Evolutionary conservation across 2,329 filamentous ascomycete genomes (phyloP), one percentile per base, ranked within the genome.

Genomic region (Cordyceps pruinosa): DNA sequence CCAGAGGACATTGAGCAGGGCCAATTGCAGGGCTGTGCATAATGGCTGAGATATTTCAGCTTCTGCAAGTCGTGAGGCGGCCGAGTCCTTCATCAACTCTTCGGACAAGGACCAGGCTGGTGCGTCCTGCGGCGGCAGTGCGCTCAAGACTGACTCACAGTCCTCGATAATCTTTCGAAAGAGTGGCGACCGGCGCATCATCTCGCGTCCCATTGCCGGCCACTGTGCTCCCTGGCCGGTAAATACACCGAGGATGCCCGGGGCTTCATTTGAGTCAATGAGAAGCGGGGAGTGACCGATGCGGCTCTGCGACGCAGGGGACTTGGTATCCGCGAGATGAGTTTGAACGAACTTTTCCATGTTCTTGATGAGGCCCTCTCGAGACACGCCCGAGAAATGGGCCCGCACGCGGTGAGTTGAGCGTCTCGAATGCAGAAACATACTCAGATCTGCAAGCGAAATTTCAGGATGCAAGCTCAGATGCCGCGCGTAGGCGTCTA

Each of bases 221-320:
- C 64, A 68, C 57, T 69, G 67, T 2, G 67, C 69, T n/a, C 69
- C 69, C 53, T 71, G 69, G 12, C 69, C 69, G 5, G 68, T 71
- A 55, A 72, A 66, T 17, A 66, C 47, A 7, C 56, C 57, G 2
- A 52, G 39, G 8, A 57, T 30, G 13, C 26, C 37, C 4, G 47
- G 47, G 3, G 9, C 12, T 17, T 30, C 35, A 12, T 52, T 41
- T 2, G 35, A 17, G 23, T 52, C n/a, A 21, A 26, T 41, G 26
- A 28, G 37, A 15, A 39, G 21, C 26, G 49, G 34, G 12, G 35
- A 42, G 26, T 44, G 5, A 8, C 35, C 49, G n/a, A 34, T 44
- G 21, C 25, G 25, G 19, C 17, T 10, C 35, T 41, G 21, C 19
- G 34, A n/a, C 3, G 35, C 49, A 0, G 26, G 10, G 9, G 45